These are phyloP conservation scores for Gentiana straminea DNA, from an alignment of 257 asterid genomes.

Conservation along the genomic window DNA sequence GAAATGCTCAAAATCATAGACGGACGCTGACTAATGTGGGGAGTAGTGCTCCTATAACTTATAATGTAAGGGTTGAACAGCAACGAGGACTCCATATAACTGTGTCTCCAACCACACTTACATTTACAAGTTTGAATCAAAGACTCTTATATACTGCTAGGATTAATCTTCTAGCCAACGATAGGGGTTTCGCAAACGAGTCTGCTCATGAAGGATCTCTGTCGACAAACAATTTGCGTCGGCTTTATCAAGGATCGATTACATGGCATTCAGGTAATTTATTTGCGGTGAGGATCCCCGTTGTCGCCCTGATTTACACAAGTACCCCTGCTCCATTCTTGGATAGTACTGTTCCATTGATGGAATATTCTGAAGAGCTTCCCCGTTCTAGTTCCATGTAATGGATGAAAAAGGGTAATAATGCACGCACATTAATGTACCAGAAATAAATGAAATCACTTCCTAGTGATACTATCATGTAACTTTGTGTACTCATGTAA, in stretches of 20 bases:
- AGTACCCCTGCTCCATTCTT: no score
- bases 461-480: no score
- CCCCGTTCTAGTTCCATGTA: no score
- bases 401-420: no score
- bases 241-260: constrained; percentile 5
- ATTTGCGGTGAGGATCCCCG: constrained; percentile 6
- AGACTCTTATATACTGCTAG: constrained; percentile 8
- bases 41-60: not conserved
- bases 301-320: not conserved
- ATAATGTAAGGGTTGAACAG: constrained; percentile 4
- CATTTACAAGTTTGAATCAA: constrained; percentile 1
- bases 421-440: no score
- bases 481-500: no score
- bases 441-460: no score
- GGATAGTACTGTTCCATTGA: no score
- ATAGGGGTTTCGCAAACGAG: no score
- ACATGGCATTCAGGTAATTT: constrained; percentile 8
- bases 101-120: constrained; percentile 3
- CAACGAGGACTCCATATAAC: constrained; percentile 2
- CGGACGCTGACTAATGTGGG: constrained; percentile 13
- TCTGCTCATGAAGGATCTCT: no score
- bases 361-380: no score
- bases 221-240: no score
- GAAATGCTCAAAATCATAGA: not conserved
- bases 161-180: not conserved